A percentile compares a stretch with the other conserved stretches of the same genome.
Evolutionary conservation across 176 grass and related monocot genomes (phyloP).

Genomic region (Avena insularis): DNA sequence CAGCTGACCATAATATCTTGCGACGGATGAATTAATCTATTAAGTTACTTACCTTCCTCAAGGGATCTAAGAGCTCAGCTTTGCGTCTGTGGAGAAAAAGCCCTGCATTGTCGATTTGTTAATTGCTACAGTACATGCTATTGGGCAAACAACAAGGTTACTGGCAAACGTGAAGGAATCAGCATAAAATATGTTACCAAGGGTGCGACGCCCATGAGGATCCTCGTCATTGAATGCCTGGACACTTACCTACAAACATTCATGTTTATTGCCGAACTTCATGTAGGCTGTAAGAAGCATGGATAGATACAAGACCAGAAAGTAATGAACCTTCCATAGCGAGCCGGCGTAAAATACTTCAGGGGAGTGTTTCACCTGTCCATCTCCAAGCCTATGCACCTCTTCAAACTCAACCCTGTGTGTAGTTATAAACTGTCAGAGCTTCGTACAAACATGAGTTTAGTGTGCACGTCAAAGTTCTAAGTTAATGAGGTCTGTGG

Average conservation of each 20-base stretch:
- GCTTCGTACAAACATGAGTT: slow-evolving; percentile 31
- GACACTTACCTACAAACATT: slow-evolving; percentile 78
- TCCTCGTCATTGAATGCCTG: slow-evolving; percentile 99
- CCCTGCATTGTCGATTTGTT: slow-evolving; percentile 50
- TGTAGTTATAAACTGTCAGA: slow-evolving; percentile 40
- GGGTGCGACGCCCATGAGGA: slow-evolving; percentile 90
- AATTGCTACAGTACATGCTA: not conserved
- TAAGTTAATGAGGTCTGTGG: slow-evolving; percentile 2
- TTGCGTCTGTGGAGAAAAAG: slow-evolving; percentile 96
- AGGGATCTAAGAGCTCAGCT: slow-evolving; percentile 75
- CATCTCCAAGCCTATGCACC: slow-evolving; percentile 88
- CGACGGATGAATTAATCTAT: slow-evolving; percentile 3
- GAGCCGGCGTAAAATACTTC: slow-evolving; percentile 98
- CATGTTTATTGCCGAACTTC: slow-evolving; percentile 23
- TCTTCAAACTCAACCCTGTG: slow-evolving; percentile 92
- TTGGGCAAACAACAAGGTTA: slow-evolving; percentile 26
- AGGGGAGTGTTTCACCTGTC: slow-evolving; percentile 91
- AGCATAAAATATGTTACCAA: slow-evolving; percentile 65
- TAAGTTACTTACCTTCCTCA: slow-evolving; percentile 78
- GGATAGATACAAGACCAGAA: slow-evolving; percentile 28
- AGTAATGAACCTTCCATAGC: slow-evolving; percentile 83
- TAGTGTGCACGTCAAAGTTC: slow-evolving; percentile 5
- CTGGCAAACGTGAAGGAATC: not conserved
- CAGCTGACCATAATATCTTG: slow-evolving; percentile 1
- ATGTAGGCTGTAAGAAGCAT: slow-evolving; percentile 26